Conservation (phyloP, 306 rosid genomes). For the Luffa aegyptiaca region DNA sequence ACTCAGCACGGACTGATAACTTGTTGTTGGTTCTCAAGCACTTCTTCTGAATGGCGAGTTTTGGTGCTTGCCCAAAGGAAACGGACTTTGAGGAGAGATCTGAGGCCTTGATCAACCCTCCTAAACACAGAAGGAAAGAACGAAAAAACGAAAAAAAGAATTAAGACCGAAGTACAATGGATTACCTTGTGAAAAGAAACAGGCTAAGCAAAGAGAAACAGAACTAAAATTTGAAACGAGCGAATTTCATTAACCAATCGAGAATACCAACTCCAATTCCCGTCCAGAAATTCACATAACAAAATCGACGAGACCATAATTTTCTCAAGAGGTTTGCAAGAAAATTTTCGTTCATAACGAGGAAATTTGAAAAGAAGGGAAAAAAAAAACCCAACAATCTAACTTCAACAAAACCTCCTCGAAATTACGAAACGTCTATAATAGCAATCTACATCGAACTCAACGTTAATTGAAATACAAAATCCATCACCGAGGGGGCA, state of each 20-base stretch:
- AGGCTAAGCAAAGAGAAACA: not conserved
- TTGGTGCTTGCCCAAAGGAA: slow-evolving; percentile 34
- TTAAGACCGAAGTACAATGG: not conserved
- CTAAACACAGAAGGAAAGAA: slow-evolving; percentile 16
- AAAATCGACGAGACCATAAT: not conserved
- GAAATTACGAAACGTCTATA: not conserved
- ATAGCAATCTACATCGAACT: not conserved
- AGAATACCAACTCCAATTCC: not conserved
- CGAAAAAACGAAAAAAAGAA: not conserved
- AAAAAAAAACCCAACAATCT: not conserved
- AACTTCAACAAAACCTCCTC: not conserved
- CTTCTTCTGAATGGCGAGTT: slow-evolving; percentile 38
- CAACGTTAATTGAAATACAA: not conserved
- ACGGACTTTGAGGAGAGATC: slow-evolving; percentile 34
- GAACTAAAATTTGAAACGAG: not conserved
- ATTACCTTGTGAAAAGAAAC: not conserved
- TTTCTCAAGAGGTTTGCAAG: not conserved
- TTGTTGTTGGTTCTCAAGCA: slow-evolving; percentile 28
- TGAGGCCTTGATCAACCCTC: slow-evolving; percentile 42
- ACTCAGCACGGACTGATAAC: slow-evolving; percentile 51
- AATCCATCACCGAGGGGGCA: not conserved
- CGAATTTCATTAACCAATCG: not conserved
- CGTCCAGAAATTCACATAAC: not conserved
- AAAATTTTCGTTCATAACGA: not conserved
- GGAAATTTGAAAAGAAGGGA: not conserved